Conservation (phyloP, 768 basidiomycete genomes). For the Mycena floridula region DNA sequence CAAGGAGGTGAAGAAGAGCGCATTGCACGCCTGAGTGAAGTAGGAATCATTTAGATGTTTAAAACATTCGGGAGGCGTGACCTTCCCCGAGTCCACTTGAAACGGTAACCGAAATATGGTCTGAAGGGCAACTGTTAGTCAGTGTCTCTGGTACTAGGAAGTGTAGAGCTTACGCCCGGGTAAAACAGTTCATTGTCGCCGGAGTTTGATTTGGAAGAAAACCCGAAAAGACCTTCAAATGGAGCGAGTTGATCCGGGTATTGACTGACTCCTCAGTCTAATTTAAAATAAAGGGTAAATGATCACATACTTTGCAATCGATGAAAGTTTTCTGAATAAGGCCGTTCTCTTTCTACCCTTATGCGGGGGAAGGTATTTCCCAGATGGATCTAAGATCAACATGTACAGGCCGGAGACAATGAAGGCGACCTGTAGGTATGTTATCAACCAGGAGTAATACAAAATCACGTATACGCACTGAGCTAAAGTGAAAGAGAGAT, state of each 20-base stretch:
- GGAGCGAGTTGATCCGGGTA: not conserved
- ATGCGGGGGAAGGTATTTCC: conserved; percentile 27
- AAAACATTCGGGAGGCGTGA: too few relatives aligned
- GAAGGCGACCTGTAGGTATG: conserved; percentile 19
- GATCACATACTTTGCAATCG: not conserved
- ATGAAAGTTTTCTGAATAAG: not conserved
- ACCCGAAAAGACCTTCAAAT: not conserved
- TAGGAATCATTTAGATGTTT: not conserved
- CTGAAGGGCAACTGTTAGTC: not conserved
- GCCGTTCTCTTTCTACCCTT: not conserved
- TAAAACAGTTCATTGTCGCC: too few relatives aligned
- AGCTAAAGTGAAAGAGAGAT: conserved; percentile 47
- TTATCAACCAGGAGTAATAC: not conserved
- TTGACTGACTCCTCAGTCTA: not conserved
- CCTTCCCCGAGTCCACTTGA: not conserved
- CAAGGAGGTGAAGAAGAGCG: not conserved
- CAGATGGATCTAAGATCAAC: conserved; percentile 41
- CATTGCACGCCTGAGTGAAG: not conserved
- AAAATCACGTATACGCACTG: conserved; percentile 24
- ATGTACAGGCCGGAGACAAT: conserved; percentile 23
- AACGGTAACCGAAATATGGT: not conserved
- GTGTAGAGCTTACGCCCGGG: not conserved
- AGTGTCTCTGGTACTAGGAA: not conserved
- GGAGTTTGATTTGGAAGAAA: not conserved
- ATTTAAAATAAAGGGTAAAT: too few relatives aligned